Evolutionary conservation across 495 filamentous ascomycete species (phyloP).

Genomic region (Glonium stellatum): DNA sequence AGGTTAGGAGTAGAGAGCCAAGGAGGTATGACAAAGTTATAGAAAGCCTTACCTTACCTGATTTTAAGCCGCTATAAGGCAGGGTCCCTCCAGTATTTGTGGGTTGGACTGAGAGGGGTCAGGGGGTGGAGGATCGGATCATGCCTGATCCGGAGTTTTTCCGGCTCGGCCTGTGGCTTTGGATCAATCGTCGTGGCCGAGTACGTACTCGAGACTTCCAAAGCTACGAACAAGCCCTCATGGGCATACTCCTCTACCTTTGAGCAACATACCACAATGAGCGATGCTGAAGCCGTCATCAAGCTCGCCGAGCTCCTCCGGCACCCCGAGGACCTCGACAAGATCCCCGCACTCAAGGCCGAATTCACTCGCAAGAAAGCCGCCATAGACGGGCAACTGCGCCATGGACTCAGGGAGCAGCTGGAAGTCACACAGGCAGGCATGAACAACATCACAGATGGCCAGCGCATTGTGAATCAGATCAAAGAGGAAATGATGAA

Average conservation of each 20-base stretch:
- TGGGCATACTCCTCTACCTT: not conserved
- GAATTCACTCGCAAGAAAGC: conserved; percentile 94
- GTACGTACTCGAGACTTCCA: not conserved
- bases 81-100: no score
- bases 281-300: conserved; percentile 44
- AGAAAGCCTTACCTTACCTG: no score
- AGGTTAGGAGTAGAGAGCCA: no score
- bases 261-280: conserved; percentile 34
- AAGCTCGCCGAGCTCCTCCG: conserved; percentile 69
- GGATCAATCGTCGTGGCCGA: not conserved
- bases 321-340: conserved; percentile 84
- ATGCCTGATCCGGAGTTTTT: no score
- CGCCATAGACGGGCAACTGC: conserved; percentile 81
- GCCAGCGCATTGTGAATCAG: conserved; percentile 74
- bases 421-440: conserved; percentile 86
- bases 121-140: no score
- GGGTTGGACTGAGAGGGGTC: no score
- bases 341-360: conserved; percentile 78
- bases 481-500: conserved; percentile 98
- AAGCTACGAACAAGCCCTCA: not conserved
- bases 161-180: no score
- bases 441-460: conserved; percentile 77
- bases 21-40: no score
- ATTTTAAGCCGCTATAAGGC: no score
- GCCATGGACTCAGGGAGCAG: conserved; percentile 79